A percentile compares a stretch with the other conserved stretches of the same genome.
These are phyloP conservation scores for Saccharomyces pastorianus DNA, from an alignment of 1,139 yeast species.

Conservation along the genomic window DNA sequence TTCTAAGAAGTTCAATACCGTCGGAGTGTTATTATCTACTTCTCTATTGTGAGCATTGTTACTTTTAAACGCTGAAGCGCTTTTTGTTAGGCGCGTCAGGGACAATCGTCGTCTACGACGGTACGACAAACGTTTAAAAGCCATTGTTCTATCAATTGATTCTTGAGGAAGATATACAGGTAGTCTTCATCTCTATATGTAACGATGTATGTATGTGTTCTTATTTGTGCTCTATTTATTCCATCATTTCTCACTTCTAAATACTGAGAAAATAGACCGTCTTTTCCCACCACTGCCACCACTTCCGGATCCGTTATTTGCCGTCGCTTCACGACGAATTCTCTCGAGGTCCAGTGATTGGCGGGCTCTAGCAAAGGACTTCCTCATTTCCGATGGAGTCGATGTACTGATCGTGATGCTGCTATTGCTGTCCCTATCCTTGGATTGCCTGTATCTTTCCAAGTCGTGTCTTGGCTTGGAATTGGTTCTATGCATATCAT, in stretches of 20 bases:
- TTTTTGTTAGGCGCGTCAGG: background rate
- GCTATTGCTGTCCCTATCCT: slow-evolving; percentile 11
- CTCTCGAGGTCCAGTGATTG: slow-evolving; percentile 27
- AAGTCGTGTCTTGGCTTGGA: slow-evolving; percentile 12
- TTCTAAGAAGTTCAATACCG: background rate
- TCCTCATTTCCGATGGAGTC: slow-evolving; percentile 12
- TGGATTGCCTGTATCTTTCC: slow-evolving; percentile 12
- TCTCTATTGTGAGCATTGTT: background rate
- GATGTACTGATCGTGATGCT: slow-evolving; percentile 12
- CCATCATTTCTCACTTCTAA: slow-evolving; percentile 6
- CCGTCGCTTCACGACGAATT: slow-evolving; percentile 19
- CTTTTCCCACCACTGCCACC: slow-evolving; percentile 19
- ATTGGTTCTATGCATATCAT: slow-evolving; percentile 1
- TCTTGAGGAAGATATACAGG: background rate
- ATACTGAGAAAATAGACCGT: slow-evolving; percentile 22
- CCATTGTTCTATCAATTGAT: background rate
- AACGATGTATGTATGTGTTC: background rate
- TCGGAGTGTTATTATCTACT: background rate
- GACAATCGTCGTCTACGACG: background rate
- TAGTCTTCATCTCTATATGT: background rate
- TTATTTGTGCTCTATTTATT: background rate
- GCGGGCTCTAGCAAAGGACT: slow-evolving; percentile 22
- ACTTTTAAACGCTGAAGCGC: background rate
- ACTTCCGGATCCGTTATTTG: slow-evolving; percentile 11
- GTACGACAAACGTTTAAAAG: too few relatives aligned